Conservation (phyloP, 768 basidiomycete genomes). For the Lyophyllum atratum region DNA sequence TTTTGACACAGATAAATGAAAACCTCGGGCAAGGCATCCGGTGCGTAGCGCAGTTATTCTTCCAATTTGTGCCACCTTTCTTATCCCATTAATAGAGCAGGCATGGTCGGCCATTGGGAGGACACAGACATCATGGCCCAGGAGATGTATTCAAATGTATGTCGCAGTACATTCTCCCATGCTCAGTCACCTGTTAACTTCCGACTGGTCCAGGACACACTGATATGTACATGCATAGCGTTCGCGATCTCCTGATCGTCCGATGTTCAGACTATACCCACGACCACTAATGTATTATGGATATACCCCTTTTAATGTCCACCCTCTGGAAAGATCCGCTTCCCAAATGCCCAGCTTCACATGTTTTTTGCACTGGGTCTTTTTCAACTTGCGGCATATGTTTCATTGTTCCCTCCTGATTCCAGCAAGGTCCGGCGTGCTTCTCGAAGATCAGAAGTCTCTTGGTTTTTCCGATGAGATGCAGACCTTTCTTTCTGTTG, state of each 20-base stretch:
- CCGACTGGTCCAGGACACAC: conserved; percentile 55
- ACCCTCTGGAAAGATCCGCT: conserved; percentile 22
- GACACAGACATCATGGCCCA: conserved; percentile 77
- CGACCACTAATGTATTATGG: conserved; percentile 20
- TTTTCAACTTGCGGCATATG: conserved; percentile 3
- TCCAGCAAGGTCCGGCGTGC: conserved; percentile 27
- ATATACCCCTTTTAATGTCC: conserved; percentile 25
- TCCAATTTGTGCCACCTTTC: conserved; percentile 7
- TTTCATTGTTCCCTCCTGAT: conserved; percentile 23
- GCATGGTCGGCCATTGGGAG: conserved; percentile 88
- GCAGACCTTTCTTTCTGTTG: conserved; percentile 9
- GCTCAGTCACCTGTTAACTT: conserved; percentile 9
- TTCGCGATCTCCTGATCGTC: conserved; percentile 42
- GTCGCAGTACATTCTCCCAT: conserved; percentile 28
- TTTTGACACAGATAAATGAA: conserved; percentile 83
- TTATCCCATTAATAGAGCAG: conserved; percentile 51
- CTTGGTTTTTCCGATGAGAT: conserved; percentile 20
- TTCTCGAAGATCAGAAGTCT: conserved; percentile 37
- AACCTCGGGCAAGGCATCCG: conserved; percentile 84
- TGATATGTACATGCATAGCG: conserved; percentile 54
- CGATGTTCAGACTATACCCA: conserved; percentile 18
- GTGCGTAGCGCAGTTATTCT: conserved; percentile 42
- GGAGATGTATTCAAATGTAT: conserved; percentile 78
- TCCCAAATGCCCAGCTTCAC: background rate
- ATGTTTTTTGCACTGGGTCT: background rate